Percentiles rank a stretch among this genome's conserved stretches.
Evolutionary conservation across 345 rosid genomes (phyloP).

Genomic region (Camelina laxa): DNA sequence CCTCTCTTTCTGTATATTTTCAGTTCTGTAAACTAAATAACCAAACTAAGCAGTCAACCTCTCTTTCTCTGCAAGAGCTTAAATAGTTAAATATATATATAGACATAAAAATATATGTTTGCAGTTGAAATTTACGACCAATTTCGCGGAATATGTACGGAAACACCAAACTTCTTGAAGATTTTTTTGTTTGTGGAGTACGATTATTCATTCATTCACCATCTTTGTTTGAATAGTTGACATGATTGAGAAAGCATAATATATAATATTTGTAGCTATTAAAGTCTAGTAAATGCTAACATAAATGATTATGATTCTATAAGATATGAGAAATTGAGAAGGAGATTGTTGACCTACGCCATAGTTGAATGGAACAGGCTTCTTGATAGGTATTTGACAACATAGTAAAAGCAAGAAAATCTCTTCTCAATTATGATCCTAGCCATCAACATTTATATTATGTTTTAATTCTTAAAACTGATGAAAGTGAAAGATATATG

Average conservation of each 20-base stretch:
- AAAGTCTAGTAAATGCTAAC: constrained; percentile 7
- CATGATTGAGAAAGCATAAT: background rate
- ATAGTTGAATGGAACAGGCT: background rate
- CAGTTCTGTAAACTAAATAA: background rate
- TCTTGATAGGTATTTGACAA: constrained; percentile 3
- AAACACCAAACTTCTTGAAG: constrained; percentile 8
- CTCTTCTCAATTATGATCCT: background rate
- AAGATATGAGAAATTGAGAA: background rate
- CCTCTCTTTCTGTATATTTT: too few species aligned
- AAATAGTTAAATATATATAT: too few species aligned
- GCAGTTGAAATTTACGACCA: constrained; percentile 34
- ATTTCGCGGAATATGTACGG: constrained; percentile 35
- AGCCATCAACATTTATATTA: background rate
- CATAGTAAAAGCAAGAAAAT: background rate
- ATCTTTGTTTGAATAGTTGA: background rate
- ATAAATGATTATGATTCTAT: constrained; percentile 19
- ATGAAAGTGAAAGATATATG: too few species aligned
- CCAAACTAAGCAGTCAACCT: constrained; percentile 6
- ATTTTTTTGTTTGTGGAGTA: constrained; percentile 13
- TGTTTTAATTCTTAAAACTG: too few species aligned
- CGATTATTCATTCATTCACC: constrained; percentile 13
- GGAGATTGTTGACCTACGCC: constrained; percentile 12
- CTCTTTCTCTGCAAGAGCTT: background rate
- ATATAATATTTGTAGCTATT: background rate
- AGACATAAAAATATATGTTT: background rate